phyloP scores from a whole-genome alignment of 2,329 filamentous ascomycete genomes.

The Paecilomyces dactylethromorphus region DNA sequence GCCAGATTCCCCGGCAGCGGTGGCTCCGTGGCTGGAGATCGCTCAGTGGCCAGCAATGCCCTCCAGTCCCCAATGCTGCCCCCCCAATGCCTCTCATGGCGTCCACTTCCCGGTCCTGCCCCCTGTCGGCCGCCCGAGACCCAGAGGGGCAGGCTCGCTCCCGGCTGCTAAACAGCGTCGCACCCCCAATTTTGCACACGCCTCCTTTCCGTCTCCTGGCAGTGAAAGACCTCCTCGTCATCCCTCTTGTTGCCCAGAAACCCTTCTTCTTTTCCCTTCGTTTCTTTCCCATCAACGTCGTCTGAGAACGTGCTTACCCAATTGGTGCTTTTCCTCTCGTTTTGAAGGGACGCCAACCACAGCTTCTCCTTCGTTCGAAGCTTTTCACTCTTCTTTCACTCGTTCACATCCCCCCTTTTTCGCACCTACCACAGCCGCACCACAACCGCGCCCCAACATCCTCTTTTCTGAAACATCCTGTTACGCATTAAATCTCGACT shows the following conservation, averaged over 20 bases:
- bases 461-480: slow-evolving; percentile 5
- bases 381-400: slow-evolving; percentile 23
- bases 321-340: slow-evolving; percentile 19
- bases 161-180: neutral
- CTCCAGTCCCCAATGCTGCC: no score
- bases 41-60: neutral
- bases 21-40: neutral
- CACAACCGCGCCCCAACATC: slow-evolving; percentile 18
- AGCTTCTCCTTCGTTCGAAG: slow-evolving; percentile 28
- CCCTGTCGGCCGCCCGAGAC: neutral
- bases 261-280: slow-evolving; percentile 2
- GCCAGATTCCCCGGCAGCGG: neutral
- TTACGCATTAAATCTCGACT: neutral
- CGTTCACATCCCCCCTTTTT: slow-evolving; percentile 23
- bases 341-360: slow-evolving; percentile 9
- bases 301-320: slow-evolving; percentile 6
- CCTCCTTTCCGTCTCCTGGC: slow-evolving; percentile 4
- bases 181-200: neutral
- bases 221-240: slow-evolving; percentile 3
- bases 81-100: neutral
- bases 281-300: slow-evolving; percentile 1
- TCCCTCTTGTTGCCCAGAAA: slow-evolving; percentile 4
- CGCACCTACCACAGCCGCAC: slow-evolving; percentile 19
- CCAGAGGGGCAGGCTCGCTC: neutral
- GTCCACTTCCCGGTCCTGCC: neutral